A percentile compares a stretch with the other conserved stretches of the same genome.
These are phyloP conservation scores for Sclerotinia glacialis DNA, from an alignment of 2,329 filamentous ascomycete species.

Conservation along the genomic window DNA sequence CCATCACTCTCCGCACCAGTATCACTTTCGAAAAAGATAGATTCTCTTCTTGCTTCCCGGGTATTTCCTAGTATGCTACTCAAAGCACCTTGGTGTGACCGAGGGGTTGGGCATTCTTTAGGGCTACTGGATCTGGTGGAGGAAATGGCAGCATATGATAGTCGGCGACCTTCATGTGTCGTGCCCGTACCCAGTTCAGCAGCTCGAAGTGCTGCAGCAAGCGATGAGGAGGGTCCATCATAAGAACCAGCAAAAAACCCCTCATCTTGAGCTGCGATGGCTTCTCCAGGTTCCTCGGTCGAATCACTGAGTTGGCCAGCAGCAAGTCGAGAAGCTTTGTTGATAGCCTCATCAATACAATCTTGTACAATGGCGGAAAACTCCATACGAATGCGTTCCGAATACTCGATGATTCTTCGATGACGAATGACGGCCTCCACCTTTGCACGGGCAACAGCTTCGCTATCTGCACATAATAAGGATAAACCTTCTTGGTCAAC, in stretches of 20 bases:
- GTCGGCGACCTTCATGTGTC: constrained; percentile 41
- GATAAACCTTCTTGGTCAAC: constrained; percentile 90
- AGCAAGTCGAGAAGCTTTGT: constrained; percentile 84
- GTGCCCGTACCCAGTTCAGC: constrained; percentile 30
- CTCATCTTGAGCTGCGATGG: constrained; percentile 50
- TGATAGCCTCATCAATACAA: constrained; percentile 88
- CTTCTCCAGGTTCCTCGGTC: constrained; percentile 47
- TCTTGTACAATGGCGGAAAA: constrained; percentile 91
- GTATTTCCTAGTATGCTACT: constrained; percentile 56
- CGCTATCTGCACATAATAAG: constrained; percentile 84
- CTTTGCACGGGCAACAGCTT: constrained; percentile 78
- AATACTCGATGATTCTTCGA: constrained; percentile 89
- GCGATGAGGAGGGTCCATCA: constrained; percentile 52
- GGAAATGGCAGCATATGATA: constrained; percentile 55
- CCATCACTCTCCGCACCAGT: constrained; percentile 69
- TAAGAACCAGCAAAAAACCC: constrained; percentile 53
- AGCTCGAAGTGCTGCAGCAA: constrained; percentile 52
- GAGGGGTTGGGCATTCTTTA: constrained; percentile 78
- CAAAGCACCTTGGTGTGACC: constrained; percentile 65
- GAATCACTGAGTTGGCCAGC: constrained; percentile 83
- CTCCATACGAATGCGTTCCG: constrained; percentile 90
- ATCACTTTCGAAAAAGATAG: constrained; percentile 81
- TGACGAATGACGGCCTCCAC: constrained; percentile 91
- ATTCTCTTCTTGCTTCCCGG: constrained; percentile 68
- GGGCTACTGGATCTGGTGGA: constrained; percentile 85